Conservation (phyloP, 441 rosid species). For the Rhodomyrtus psidioides region DNA sequence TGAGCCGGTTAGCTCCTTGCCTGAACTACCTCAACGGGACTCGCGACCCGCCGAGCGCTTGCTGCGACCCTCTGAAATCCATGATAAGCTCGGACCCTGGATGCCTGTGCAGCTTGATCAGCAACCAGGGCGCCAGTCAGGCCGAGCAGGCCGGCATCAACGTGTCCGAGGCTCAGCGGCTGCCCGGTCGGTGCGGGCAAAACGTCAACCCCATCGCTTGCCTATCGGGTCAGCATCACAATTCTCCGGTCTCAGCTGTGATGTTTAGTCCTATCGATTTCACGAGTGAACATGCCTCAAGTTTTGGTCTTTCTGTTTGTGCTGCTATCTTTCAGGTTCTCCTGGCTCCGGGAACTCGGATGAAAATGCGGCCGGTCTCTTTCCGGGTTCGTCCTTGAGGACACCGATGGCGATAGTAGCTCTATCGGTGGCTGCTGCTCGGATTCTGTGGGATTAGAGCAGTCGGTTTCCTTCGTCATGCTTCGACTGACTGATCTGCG, state of each 20-base stretch:
- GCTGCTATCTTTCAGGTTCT: conserved; percentile 18
- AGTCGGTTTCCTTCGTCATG: not conserved
- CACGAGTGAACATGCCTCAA: not conserved
- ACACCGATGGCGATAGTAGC: not conserved
- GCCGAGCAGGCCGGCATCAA: conserved; percentile 64
- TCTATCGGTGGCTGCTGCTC: not conserved
- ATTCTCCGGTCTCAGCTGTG: not conserved
- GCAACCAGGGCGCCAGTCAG: conserved; percentile 38
- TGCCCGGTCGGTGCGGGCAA: conserved; percentile 70
- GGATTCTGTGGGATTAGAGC: not conserved
- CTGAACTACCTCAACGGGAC: conserved; percentile 48
- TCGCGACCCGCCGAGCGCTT: conserved; percentile 39
- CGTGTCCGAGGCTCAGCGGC: conserved; percentile 49
- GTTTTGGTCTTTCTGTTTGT: not conserved
- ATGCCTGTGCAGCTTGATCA: conserved; percentile 58
- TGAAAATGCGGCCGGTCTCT: conserved; percentile 18
- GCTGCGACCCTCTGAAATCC: conserved; percentile 62
- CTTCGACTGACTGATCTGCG: not conserved
- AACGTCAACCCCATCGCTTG: conserved; percentile 59
- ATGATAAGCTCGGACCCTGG: conserved; percentile 46
- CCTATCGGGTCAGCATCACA: conserved; percentile 17
- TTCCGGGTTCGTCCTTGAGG: not conserved
- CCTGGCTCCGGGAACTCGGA: conserved; percentile 25
- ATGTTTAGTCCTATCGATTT: not conserved
- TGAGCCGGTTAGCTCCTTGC: conserved; percentile 59